Base-by-base conservation (phyloP, 2,329 filamentous ascomycete species). In the Fragosphaeria purpurea region DNA sequence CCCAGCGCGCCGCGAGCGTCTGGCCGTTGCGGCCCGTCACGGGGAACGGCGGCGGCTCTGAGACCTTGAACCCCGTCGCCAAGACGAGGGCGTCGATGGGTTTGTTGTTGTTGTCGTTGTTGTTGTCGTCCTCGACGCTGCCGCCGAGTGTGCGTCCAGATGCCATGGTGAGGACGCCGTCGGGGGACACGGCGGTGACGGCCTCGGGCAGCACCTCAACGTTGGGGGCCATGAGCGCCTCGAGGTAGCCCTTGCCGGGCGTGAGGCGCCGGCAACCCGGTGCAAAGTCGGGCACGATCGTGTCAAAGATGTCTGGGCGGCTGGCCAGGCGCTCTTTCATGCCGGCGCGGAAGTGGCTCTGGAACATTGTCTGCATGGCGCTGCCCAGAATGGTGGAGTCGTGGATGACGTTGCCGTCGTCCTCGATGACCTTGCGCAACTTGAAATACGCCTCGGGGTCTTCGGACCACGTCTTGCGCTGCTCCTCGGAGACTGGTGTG, bases 21-120 rank as follows among this genome's bases (percentile, higher is more conserved):
- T 62, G 55, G 9, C 65, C 67, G 37, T 56, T 53, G n/a, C 62
- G 63, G 6, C 73, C 73, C 2, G 63, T 56, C 6, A 75, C 58
- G 6, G 62, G 58, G 57, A 74, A 74, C 10, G 63, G 65, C 4
- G 71, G 71, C 13, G 67, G 61, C 39, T 62, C 62, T 3, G 65
- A 65, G 6, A 68, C 65, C 54, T 66, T 61, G 63, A 71, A 74
- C 10, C 72, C 71, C 0, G 71, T 74, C n/a, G 71, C 72, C 60
- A 68, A 73, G 42, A 73, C 65, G 4, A 77, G 63, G 8, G 63
- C 66, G 56, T 77, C 74, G 39, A 75, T 61, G 3, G 22, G 22
- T 22, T 22, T 22, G 22, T 22, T 3, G 22, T 22, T 3, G 22
- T 22, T 22, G 22, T 22, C 3, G 22, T 22, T 22, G 22, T 22